Evolutionary conservation across 139 green algal species (phyloP), one percentile per base, ranked within the genome.

Genomic region (Tetradesmus obliquus): DNA sequence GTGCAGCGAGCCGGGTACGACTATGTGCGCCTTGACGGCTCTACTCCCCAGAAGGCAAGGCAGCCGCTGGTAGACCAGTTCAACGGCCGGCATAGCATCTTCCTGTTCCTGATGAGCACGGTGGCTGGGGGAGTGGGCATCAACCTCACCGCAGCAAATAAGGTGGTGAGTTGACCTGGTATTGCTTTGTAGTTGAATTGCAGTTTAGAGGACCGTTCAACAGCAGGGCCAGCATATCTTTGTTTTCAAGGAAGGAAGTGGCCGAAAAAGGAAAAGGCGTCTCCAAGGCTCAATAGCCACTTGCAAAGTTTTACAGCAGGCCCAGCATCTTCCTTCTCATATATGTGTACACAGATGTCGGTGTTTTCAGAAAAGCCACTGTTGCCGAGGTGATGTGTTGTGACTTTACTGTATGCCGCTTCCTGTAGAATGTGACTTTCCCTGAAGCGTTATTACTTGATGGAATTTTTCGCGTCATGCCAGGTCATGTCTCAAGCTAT

Each of bases 91-190:
- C 62, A 81, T 53, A 93, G 94, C 53, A 89, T 95, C 10, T 94
- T 93, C 69, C 80, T 96, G 51, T 98, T 98, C 90, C 93, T 98
- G 55, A 94, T 98, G 32, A 95, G 91, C 79, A 98, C 96, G 19
- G 92, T 96, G 62, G 96, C 96, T 55, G 96, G 96, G 45, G 96
- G 96, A 2, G 88, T 98, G 24, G 94, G 94, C 15, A 94, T 96
- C 69, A 96, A 96, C 90, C 91, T 96, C 10, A 92, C 91, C 1
- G 89, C 89, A 20, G 93, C 93, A 5, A 94, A 96, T 66, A 95
- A 91, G 32, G 92, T 95, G 51, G 94, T 96, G 60, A 92, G 93
- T 96, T 24, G 17, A 9, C 10, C 60, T 72, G 60, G 60, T 72
- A 10, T 72, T 72, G 60, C 60, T 72, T 10, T 82, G 45, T 10